Base-by-base conservation (phyloP, 371 early-diverging fungal genomes). In the Phascolomyces articulosus region DNA sequence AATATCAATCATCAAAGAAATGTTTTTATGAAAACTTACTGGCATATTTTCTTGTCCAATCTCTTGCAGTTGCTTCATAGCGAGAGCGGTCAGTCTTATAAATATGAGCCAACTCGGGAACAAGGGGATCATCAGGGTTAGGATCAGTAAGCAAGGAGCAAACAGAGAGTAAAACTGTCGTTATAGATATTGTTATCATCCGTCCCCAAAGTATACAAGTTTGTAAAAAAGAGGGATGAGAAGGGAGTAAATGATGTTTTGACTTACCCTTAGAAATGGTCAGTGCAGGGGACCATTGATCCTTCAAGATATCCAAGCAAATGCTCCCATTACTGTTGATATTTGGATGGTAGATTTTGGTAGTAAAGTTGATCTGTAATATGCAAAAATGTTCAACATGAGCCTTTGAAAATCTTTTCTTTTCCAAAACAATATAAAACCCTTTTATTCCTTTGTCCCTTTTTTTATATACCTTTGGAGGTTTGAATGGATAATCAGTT, bases 281-380 rank as follows among this genome's bases (percentile, higher is more conserved):
- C 67, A 99, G 87, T 47, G 99, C 99, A 64, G 99, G 99, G 56
- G 97, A 96, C 99, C 99, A 99, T 73, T 98, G 98, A 73, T 99
- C 99, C 73, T 90, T 93, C 79, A 99, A 86, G 72, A 99, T 98
- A 78, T 98, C 98, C 82, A 99, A 84, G 79, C 99, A 99, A 69
- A 99, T 99, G 70, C 91, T 91, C 60, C 99, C 99, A 74, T 97
- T 98, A 73, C 92, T 91, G 89, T 99, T 99, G 84, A 99, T 98
- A 85, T 99, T 99, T 61, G 99, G 98, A 85, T 99, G 99, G 74
- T 97, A 99, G 68, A 99, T 98, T 65, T 93, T 86, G 58, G 99
- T 98, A 59, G 95, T 91, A 83, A 99, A 99, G 83, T 88, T 94
- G 68, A 99, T 89, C 89, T 91, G 16, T 9, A 6, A 74, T 2